Evolutionary conservation across 169 alveolate genomes (phyloP), one percentile per base, ranked within the genome.

Genomic region (Plasmodium fragile): DNA sequence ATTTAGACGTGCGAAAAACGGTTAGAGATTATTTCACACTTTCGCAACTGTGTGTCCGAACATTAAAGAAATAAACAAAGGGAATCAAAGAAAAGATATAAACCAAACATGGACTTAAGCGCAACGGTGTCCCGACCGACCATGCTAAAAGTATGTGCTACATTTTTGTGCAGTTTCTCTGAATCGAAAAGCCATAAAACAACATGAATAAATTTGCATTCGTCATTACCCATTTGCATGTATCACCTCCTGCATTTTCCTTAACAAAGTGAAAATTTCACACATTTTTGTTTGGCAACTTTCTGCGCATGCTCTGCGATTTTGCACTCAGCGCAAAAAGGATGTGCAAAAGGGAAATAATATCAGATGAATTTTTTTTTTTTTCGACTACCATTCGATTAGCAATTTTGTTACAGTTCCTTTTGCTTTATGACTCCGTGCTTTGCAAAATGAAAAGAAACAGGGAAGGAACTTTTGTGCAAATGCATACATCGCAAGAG

Each of bases 291-390:
- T 65, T 59, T 59, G 34, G 75, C 75, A 65, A 25, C 75, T 65
- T 65, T 65, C 11, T 18, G n/a, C 1, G 36, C 75, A 16, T 8
- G 75, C 75, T 28, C 32, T 65, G 36, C 75, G 30, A 13, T 65
- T 65, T 65, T 65, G 8, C 75, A 65, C 36, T 65, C 75, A 65
- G 6, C 75, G 36, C n/a, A 65, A 65, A 65, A 65, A 8, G 75
- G 25, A 65, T 65, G 75, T 65, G 75, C 75, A 65, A 65, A 65
- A 65, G 75, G 30, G 75, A 65, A 65, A 65, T 65, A n/a, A 65
- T 25, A 65, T 16, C 36, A 65, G 16, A 10, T 65, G 75, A 8
- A 59, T 65, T 65, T 65, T 65, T 65, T 65, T n/a, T 65, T 65
- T 28, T 28, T 8, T 11, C 3, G 0, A 4, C 10, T 55, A 65